These are phyloP conservation scores for Hygrophorus russula DNA, from an alignment of 768 basidiomycete genomes.

Conservation along the genomic window DNA sequence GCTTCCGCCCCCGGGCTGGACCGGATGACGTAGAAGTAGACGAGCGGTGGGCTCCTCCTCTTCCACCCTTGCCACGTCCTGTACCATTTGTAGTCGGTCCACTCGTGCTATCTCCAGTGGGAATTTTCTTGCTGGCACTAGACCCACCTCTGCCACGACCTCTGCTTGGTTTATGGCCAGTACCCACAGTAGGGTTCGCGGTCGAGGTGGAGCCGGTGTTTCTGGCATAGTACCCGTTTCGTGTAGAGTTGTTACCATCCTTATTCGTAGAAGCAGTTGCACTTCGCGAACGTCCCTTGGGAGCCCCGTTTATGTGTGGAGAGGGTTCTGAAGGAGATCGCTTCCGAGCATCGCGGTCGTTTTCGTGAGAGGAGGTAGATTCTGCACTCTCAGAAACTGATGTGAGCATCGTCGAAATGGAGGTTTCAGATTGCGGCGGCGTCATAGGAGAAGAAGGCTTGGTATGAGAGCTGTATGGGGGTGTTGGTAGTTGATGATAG, in stretches of 20 bases:
- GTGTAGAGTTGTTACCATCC: neutral
- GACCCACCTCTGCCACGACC: neutral
- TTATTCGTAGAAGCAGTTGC: neutral
- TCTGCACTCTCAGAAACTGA: constrained; percentile 1
- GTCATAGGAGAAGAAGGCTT: constrained; percentile 1
- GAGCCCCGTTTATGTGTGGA: neutral
- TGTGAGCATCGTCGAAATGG: neutral
- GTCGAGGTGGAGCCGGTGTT: neutral
- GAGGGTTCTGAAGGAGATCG: neutral
- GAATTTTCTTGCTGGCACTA: neutral
- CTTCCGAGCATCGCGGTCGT: too few species aligned
- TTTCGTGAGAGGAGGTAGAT: neutral
- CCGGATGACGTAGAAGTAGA: too few species aligned
- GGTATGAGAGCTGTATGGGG: constrained; percentile 1
- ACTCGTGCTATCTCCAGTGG: neutral
- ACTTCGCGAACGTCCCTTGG: constrained; percentile 4
- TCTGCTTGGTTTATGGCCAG: neutral
- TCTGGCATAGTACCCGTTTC: neutral
- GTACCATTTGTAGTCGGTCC: neutral
- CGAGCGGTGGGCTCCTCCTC: neutral
- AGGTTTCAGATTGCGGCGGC: constrained; percentile 2
- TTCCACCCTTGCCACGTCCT: neutral
- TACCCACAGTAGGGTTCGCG: neutral
- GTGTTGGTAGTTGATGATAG: constrained; percentile 1
- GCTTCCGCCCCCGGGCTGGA: too few species aligned